Conservation (phyloP, 441 rosid genomes). For the Hura crepitans region DNA sequence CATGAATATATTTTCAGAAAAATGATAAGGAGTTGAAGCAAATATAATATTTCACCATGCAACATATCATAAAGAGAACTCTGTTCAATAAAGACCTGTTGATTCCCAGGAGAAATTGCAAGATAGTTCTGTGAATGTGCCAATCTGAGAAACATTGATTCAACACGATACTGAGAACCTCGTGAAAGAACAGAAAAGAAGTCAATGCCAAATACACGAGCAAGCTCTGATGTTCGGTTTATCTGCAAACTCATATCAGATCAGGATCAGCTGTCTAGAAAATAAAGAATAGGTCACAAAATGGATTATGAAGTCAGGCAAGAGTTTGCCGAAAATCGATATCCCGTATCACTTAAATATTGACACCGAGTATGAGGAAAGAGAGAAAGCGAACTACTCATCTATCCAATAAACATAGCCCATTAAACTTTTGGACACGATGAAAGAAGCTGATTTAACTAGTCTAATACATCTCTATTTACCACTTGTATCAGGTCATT, state of each 20-base stretch:
- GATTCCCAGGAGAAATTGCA: constrained; percentile 91
- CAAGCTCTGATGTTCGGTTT: constrained; percentile 97
- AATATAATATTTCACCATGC: not conserved
- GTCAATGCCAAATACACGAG: constrained; percentile 96
- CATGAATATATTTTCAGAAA: not conserved
- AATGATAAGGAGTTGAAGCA: not conserved
- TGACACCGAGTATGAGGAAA: not conserved
- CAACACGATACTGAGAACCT: constrained; percentile 98
- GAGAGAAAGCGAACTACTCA: not conserved
- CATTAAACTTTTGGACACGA: not conserved
- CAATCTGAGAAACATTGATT: constrained; percentile 93
- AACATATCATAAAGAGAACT: not conserved
- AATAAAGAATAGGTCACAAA: not conserved
- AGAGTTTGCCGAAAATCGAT: not conserved
- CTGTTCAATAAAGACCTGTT: constrained; percentile 53
- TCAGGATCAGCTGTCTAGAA: constrained; percentile 1
- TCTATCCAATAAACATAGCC: not conserved
- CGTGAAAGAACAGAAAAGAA: constrained; percentile 98
- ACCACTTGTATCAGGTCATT: not conserved
- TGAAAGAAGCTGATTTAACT: constrained; percentile 7
- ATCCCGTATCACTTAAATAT: not conserved
- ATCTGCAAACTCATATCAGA: constrained; percentile 52
- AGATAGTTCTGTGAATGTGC: constrained; percentile 96
- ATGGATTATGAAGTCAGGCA: not conserved
- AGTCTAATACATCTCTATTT: not conserved